A percentile compares a stretch with the other conserved stretches of the same genome.
Conservation (phyloP, 2,329 filamentous ascomycete species). For the Sporothrix pseudoabietina region DNA sequence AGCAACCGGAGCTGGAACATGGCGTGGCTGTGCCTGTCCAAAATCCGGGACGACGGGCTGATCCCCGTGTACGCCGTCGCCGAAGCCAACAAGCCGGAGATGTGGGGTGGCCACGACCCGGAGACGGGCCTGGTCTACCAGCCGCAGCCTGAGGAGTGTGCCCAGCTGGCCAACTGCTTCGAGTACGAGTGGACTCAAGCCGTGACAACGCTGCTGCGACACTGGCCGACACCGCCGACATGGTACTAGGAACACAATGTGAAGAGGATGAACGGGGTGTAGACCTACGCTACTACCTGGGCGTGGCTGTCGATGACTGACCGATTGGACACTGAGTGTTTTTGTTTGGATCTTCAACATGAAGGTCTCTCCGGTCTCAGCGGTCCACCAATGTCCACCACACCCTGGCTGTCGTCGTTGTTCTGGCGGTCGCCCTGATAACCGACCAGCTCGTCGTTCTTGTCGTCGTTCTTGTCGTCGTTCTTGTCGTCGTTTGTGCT, state of each 20-base stretch:
- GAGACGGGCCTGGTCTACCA: constrained; percentile 38
- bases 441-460: too few relatives aligned
- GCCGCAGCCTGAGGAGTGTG: constrained; percentile 58
- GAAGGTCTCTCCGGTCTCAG: too few relatives aligned
- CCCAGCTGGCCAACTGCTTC: constrained; percentile 64
- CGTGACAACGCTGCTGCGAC: constrained; percentile 65
- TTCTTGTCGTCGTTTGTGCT: too few relatives aligned
- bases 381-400: too few relatives aligned
- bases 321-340: too few relatives aligned
- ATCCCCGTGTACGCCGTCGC: constrained; percentile 61
- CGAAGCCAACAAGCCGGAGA: constrained; percentile 64
- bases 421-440: too few relatives aligned
- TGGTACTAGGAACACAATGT: constrained; percentile 27
- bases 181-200: constrained; percentile 68
- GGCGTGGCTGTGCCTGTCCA: constrained; percentile 70
- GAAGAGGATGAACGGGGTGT: not conserved
- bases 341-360: too few relatives aligned
- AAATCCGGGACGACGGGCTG: constrained; percentile 62
- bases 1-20: constrained; percentile 75
- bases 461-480: too few relatives aligned
- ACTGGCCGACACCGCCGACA: constrained; percentile 66
- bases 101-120: constrained; percentile 61
- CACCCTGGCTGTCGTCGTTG: too few relatives aligned
- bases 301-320: too few relatives aligned
- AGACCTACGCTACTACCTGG: too few relatives aligned